Evolutionary conservation across 257 asterid genomes (phyloP).

Genomic region (Solanum boliviense): DNA sequence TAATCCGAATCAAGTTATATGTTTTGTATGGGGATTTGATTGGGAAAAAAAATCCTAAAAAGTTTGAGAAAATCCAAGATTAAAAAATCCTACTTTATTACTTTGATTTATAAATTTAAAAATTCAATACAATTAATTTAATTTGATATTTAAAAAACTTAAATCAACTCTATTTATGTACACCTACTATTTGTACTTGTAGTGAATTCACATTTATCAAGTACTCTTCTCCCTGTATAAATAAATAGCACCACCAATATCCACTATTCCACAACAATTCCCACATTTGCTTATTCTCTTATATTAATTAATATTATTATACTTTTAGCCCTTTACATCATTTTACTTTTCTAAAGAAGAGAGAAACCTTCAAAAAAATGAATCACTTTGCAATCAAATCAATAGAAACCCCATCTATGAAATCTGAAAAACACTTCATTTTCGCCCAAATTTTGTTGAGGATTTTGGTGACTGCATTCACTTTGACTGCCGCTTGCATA

Average conservation of each 20-base stretch:
- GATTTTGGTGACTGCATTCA: slow-evolving; percentile 18
- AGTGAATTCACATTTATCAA: background rate
- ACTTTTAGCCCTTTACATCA: background rate
- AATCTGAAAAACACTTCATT: slow-evolving; percentile 13
- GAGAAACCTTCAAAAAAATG: background rate
- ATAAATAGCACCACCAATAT: background rate
- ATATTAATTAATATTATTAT: background rate
- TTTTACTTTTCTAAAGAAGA: background rate
- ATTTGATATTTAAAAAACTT: background rate
- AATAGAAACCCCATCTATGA: background rate
- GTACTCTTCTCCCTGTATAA: background rate
- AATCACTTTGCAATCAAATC: slow-evolving; percentile 1
- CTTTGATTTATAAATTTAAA: background rate
- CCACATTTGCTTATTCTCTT: background rate
- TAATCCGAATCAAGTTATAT: background rate
- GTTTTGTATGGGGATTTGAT: background rate
- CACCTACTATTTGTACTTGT: background rate
- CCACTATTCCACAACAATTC: background rate
- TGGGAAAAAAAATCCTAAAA: background rate
- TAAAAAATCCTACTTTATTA: background rate
- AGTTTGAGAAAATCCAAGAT: background rate
- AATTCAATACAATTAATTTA: background rate
- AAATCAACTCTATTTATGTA: background rate
- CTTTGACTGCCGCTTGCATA: slow-evolving; percentile 46
- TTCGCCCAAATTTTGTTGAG: slow-evolving; percentile 29